Evolutionary conservation across 306 rosid genomes (phyloP).

Genomic region (Canavalia ensiformis): DNA sequence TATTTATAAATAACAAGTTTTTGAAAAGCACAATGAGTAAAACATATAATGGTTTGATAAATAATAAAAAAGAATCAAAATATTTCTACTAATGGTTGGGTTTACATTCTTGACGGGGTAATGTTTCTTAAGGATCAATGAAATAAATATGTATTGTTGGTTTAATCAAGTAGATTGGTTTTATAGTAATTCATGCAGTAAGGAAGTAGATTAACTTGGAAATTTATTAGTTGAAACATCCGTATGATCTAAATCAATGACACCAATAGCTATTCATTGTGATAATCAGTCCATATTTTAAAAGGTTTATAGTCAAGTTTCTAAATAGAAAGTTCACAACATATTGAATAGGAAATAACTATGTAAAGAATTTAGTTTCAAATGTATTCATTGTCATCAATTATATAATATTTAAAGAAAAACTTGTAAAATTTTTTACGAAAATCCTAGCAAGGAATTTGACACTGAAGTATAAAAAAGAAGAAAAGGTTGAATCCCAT

Average conservation of each 20-base stretch:
- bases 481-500: too few species aligned
- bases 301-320: background rate
- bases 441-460: too few species aligned
- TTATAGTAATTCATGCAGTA: background rate
- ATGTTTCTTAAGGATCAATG: background rate
- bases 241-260: background rate
- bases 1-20: too few species aligned
- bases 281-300: background rate
- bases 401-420: background rate
- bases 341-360: background rate
- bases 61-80: background rate
- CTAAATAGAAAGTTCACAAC: background rate
- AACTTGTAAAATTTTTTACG: background rate
- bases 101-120: background rate
- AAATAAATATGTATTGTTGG: background rate
- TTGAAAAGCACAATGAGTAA: too few species aligned
- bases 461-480: too few species aligned
- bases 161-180: background rate
- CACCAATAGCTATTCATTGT: constrained; percentile 19
- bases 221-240: background rate
- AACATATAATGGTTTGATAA: too few species aligned
- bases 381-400: background rate
- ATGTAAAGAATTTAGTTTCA: background rate
- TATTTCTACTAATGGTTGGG: background rate
- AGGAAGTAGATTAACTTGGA: background rate